Evolutionary conservation across 768 basidiomycete genomes (phyloP).

Genomic region (Fomitopsis serialis): DNA sequence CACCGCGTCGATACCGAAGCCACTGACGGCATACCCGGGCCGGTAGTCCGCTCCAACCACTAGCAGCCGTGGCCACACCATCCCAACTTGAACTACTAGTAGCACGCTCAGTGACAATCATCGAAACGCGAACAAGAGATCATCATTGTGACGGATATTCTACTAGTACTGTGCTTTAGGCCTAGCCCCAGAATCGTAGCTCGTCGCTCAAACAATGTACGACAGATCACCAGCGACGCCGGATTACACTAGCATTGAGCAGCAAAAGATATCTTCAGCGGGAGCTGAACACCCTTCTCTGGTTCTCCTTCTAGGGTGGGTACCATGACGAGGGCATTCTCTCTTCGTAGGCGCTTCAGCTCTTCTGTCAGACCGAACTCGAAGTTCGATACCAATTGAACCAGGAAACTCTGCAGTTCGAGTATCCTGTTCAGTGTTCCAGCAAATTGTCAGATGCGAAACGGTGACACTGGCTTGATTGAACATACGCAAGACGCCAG

Average conservation of each 20-base stretch:
- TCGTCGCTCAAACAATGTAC: too few relatives aligned
- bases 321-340: slow-evolving; percentile 26
- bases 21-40: too few relatives aligned
- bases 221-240: too few relatives aligned
- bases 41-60: too few relatives aligned
- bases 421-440: not conserved
- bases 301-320: slow-evolving; percentile 30
- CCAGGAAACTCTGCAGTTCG: slow-evolving; percentile 56
- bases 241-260: not conserved
- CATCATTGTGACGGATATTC: too few relatives aligned
- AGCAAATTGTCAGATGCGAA: not conserved
- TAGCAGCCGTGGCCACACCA: too few relatives aligned
- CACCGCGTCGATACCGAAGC: too few relatives aligned
- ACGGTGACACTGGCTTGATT: not conserved
- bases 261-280: slow-evolving; percentile 21
- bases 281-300: slow-evolving; percentile 27
- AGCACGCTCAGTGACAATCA: too few relatives aligned
- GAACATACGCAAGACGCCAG: slow-evolving; percentile 18
- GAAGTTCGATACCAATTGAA: slow-evolving; percentile 48
- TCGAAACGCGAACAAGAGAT: too few relatives aligned
- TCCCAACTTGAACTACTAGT: too few relatives aligned
- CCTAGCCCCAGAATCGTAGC: too few relatives aligned
- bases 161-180: too few relatives aligned
- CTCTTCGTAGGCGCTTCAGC: slow-evolving; percentile 23
- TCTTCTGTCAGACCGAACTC: slow-evolving; percentile 37